phyloP scores from a whole-genome alignment of 192 early-diverging fungal genomes.

The Spinellus fusiger region DNA sequence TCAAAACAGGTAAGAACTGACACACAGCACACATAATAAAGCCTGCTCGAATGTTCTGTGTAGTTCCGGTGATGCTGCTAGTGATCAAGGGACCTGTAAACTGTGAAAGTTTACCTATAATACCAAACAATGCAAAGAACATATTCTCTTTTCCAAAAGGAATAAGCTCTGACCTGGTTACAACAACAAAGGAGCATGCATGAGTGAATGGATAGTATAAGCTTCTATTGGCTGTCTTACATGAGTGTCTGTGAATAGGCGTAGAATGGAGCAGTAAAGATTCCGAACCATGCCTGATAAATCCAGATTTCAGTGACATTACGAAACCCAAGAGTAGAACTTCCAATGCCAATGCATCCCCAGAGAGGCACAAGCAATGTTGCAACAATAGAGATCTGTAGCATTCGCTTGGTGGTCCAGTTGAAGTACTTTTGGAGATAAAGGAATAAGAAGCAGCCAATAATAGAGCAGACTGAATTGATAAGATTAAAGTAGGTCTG shows the following conservation, averaged over 20 bases:
- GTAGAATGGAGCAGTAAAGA: constrained; percentile 31
- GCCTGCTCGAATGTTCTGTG: constrained; percentile 7
- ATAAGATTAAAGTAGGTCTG: constrained; percentile 25
- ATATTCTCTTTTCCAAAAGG: constrained; percentile 27
- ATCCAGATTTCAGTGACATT: constrained; percentile 22
- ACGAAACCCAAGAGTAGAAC: constrained; percentile 11
- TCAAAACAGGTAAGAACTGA: constrained; percentile 39
- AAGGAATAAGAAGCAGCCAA: constrained; percentile 35
- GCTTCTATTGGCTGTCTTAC: not conserved
- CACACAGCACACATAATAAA: constrained; percentile 29
- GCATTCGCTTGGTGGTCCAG: constrained; percentile 31
- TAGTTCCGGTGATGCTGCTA: constrained; percentile 12
- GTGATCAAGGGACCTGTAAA: constrained; percentile 29
- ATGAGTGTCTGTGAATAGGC: constrained; percentile 31
- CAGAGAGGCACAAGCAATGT: constrained; percentile 31
- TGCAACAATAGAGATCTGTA: constrained; percentile 29
- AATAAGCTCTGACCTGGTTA: constrained; percentile 22
- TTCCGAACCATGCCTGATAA: constrained; percentile 23
- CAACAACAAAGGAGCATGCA: too few relatives aligned
- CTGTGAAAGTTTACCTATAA: constrained; percentile 21
- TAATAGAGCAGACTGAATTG: constrained; percentile 29
- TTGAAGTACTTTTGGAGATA: constrained; percentile 29
- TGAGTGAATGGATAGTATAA: too few relatives aligned
- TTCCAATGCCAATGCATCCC: constrained; percentile 30
- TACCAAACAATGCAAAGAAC: constrained; percentile 35